Evolutionary conservation across 768 basidiomycete genomes (phyloP).

Genomic region (Serendipita sp.): DNA sequence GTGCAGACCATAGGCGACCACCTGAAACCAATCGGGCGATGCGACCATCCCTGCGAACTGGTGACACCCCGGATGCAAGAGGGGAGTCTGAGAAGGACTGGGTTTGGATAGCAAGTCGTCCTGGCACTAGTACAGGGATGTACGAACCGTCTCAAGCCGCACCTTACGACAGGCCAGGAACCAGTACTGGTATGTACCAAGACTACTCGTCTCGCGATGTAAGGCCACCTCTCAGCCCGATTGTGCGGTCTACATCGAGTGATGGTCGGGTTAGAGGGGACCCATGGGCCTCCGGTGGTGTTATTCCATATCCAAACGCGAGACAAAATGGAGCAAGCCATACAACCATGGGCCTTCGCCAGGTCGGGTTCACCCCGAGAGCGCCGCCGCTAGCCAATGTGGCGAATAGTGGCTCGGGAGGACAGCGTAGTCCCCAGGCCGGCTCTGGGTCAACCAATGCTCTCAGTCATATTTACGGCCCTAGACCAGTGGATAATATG

Average conservation of each 20-base stretch:
- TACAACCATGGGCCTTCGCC: not conserved
- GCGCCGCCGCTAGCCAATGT: not conserved
- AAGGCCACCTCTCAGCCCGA: not conserved
- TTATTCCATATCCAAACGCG: not conserved
- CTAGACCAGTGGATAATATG: not conserved
- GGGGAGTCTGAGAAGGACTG: not conserved
- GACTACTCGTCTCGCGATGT: not conserved
- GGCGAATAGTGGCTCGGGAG: not conserved
- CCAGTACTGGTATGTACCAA: slow-evolving; percentile 4
- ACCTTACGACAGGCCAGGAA: not conserved
- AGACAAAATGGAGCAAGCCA: slow-evolving; percentile 2
- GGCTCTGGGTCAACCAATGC: not conserved
- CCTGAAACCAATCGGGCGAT: not conserved
- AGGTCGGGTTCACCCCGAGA: not conserved
- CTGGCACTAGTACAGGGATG: not conserved
- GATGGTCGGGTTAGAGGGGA: not conserved
- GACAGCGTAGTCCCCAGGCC: slow-evolving; percentile 1
- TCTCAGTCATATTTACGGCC: not conserved
- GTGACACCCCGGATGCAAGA: not conserved
- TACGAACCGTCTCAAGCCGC: not conserved
- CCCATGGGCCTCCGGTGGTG: not conserved
- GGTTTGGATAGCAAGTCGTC: not conserved
- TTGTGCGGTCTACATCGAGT: not conserved
- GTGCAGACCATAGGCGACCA: not conserved
- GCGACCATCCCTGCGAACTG: not conserved